These are phyloP conservation scores for Dimocarpus longan DNA, from an alignment of 345 rosid species.

Conservation along the genomic window DNA sequence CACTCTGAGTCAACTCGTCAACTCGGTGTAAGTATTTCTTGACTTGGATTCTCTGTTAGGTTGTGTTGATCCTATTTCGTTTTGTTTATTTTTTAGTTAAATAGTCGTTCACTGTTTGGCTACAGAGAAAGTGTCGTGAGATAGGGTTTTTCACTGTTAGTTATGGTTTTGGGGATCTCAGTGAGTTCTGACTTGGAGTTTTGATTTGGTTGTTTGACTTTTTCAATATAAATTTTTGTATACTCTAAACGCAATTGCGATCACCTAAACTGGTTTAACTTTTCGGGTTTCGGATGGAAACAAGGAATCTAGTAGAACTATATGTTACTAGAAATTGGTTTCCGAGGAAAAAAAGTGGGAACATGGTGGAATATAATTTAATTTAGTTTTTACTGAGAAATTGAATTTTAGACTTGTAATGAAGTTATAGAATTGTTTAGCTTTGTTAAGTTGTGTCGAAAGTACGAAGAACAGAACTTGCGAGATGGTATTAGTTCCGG, in stretches of 20 bases:
- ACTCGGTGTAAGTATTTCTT: constrained; percentile 14
- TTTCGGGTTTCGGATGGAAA: background rate
- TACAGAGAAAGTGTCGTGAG: background rate
- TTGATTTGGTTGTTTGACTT: background rate
- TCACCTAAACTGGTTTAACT: background rate
- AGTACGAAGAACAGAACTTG: background rate
- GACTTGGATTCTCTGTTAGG: background rate
- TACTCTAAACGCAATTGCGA: background rate
- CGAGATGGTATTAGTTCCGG: background rate
- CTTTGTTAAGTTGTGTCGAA: background rate
- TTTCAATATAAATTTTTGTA: background rate
- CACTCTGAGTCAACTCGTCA: constrained; percentile 18
- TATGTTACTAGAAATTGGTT: background rate
- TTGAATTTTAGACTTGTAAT: background rate
- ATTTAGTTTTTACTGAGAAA: background rate
- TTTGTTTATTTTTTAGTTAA: background rate
- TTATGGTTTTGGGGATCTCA: constrained; percentile 6
- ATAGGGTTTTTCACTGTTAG: background rate
- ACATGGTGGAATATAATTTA: background rate
- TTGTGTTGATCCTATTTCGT: background rate
- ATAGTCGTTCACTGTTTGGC: background rate
- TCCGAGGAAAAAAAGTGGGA: background rate
- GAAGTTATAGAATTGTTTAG: background rate
- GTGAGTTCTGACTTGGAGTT: constrained; percentile 4
- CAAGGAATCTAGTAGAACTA: background rate